A percentile compares a stretch with the other conserved stretches of the same genome.
phyloP scores from a whole-genome alignment of 106 monocot species.

The Platanthera guangdongensis region DNA sequence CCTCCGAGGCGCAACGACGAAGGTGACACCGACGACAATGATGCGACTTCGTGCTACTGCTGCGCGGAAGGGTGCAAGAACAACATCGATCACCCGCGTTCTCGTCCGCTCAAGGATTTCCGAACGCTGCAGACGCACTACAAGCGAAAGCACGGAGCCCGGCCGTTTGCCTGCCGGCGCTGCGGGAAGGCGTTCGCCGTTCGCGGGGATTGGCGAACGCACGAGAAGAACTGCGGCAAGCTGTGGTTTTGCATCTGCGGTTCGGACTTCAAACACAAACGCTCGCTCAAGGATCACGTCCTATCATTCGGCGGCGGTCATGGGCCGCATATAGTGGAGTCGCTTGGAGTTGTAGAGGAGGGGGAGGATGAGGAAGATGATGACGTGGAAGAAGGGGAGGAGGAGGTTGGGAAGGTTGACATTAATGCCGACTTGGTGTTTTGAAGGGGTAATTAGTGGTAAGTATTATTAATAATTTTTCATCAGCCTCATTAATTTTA shows the following conservation, averaged over 20 bases:
- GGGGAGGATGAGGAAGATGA: slow-evolving; percentile 29
- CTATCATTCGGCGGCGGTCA: slow-evolving; percentile 62
- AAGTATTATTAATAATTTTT: neutral
- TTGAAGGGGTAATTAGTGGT: neutral
- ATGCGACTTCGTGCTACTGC: slow-evolving; percentile 67
- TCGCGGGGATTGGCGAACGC: slow-evolving; percentile 67
- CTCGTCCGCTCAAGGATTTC: slow-evolving; percentile 63
- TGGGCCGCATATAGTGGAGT: slow-evolving; percentile 50
- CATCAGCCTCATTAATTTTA: neutral
- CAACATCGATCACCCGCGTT: slow-evolving; percentile 63
- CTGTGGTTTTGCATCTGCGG: slow-evolving; percentile 79
- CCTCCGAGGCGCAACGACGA: slow-evolving; percentile 21
- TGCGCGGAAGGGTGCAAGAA: slow-evolving; percentile 67
- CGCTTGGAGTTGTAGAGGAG: slow-evolving; percentile 13
- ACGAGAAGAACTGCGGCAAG: slow-evolving; percentile 78
- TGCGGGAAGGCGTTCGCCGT: slow-evolving; percentile 63
- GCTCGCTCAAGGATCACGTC: slow-evolving; percentile 75
- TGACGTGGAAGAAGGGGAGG: slow-evolving; percentile 15
- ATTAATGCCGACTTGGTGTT: neutral
- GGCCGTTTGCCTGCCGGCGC: slow-evolving; percentile 50
- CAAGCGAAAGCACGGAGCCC: slow-evolving; percentile 55
- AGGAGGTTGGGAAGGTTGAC: neutral
- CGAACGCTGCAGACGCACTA: slow-evolving; percentile 77
- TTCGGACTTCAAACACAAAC: slow-evolving; percentile 73
- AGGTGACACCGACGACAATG: slow-evolving; percentile 20